These are phyloP conservation scores for Dalbergia cochinchinensis DNA, from an alignment of 306 rosid species.

Conservation along the genomic window DNA sequence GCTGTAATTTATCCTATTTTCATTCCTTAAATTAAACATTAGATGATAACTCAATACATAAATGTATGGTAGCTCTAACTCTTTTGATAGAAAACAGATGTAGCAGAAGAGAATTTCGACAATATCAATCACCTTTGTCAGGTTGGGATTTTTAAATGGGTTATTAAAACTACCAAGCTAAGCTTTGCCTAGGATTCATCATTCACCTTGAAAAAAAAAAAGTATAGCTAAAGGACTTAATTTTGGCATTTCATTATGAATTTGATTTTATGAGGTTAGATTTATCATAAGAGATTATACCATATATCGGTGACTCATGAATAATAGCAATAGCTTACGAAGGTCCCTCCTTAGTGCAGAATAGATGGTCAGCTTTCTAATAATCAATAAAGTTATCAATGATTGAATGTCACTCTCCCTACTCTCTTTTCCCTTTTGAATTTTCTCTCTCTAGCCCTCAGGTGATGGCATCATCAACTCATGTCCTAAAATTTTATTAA, in stretches of 20 bases:
- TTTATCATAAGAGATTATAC: neutral
- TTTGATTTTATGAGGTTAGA: neutral
- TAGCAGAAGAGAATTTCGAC: neutral
- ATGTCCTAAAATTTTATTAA: neutral
- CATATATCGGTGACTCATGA: neutral
- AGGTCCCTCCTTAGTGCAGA: neutral
- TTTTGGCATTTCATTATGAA: neutral
- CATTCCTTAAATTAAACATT: conserved; percentile 17
- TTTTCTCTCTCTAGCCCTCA: neutral
- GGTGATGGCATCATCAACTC: neutral
- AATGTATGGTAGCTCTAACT: neutral
- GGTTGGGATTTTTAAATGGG: conserved; percentile 16
- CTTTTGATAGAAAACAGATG: neutral
- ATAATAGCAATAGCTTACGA: neutral
- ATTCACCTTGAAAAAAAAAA: neutral
- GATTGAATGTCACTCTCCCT: too few relatives aligned
- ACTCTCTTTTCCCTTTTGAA: neutral
- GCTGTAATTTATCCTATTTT: conserved; percentile 4
- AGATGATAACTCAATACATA: conserved; percentile 9
- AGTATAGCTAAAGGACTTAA: neutral
- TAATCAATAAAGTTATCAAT: neutral
- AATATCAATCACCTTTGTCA: neutral
- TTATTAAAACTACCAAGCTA: neutral
- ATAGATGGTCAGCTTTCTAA: neutral
- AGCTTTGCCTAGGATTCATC: neutral